Percentiles rank a stretch among this genome's conserved stretches.
These are phyloP conservation scores for Neurospora cerealis DNA, from an alignment of 495 filamentous ascomycete species.

Conservation along the genomic window DNA sequence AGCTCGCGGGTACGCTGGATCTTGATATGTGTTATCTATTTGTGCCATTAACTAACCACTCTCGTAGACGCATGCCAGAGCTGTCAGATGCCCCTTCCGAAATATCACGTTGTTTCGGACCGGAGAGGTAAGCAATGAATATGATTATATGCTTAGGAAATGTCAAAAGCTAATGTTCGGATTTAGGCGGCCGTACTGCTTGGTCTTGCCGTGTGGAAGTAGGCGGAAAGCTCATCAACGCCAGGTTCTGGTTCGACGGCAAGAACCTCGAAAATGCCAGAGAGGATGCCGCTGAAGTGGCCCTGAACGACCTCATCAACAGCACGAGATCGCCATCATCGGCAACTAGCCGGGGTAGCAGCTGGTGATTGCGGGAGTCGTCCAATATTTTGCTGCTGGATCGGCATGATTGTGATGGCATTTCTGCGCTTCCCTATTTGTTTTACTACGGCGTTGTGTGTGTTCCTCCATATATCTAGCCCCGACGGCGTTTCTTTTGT, in stretches of 20 bases:
- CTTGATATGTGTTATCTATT: neutral
- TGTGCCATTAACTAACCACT: neutral
- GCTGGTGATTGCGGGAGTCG: neutral
- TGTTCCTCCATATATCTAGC: neutral
- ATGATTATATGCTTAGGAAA: neutral
- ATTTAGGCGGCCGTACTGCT: conserved; percentile 73
- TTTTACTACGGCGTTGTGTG: neutral
- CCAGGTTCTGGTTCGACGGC: conserved; percentile 88
- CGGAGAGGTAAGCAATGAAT: conserved; percentile 52
- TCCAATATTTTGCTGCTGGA: neutral
- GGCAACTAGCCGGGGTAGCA: conserved; percentile 12
- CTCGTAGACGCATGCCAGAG: conserved; percentile 50
- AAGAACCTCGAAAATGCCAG: conserved; percentile 76
- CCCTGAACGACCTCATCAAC: conserved; percentile 43
- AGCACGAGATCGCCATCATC: conserved; percentile 11
- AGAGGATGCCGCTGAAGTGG: conserved; percentile 81
- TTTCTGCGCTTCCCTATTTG: neutral
- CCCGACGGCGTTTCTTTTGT: neutral
- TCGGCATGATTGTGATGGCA: neutral
- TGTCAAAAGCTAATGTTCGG: neutral
- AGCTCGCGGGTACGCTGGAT: conserved; percentile 14
- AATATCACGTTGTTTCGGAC: conserved; percentile 67
- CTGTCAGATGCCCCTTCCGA: conserved; percentile 43
- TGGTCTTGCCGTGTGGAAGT: conserved; percentile 72
- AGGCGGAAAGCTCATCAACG: conserved; percentile 42